Base-by-base conservation (phyloP, 305 asterid species). In the Striga hermonthica region DNA sequence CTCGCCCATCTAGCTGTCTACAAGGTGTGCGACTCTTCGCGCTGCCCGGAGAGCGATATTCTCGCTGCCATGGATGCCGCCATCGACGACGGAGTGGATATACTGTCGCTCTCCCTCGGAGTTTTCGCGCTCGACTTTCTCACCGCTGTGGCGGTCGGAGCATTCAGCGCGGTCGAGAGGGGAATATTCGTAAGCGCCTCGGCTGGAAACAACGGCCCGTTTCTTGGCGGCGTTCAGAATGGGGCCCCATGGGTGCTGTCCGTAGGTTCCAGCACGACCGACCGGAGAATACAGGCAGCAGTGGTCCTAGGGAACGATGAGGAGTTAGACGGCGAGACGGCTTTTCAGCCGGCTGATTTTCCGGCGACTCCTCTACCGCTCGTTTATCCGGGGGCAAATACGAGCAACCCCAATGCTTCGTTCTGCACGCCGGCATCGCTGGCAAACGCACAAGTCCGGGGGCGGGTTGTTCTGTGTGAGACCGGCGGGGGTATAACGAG, bases 231-330 rank as follows among this genome's bases (percentile, higher is more conserved):
- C 0, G 1, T 71, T 4, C 4, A 22, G 6, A 86, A 89, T 4
- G 85, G 75, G 5, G 87, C 95, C 0, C 95, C 93, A 0, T 89
- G 97, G 95, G 49, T 86, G 6, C 87, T 89, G 12, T 77, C 91
- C 0, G 89, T 83, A 4, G 95, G 95, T 5, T 89, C 93, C 0
- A 79, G 85, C 79, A 76, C 81, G 0, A 59, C 57, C 5, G 93
- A 89, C 11, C 60, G 81, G 6, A 61, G 5, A 4, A 2, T 79
- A 9, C 31, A 45, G 4, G 83, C 88, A 3, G 74, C 79, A 0
- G 87, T 75, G 0, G 64, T 77, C 45, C 81, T 89, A 0, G 95
- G 90, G 7, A 75, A 89, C 68, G 7, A n/a, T 0, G 71, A 73
- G 10, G 54, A 69, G 65, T 65, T 78, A 0, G 38, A 69, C 8